phyloP scores from a whole-genome alignment of 331 rosid genomes.

The Dryas integrifolia region DNA sequence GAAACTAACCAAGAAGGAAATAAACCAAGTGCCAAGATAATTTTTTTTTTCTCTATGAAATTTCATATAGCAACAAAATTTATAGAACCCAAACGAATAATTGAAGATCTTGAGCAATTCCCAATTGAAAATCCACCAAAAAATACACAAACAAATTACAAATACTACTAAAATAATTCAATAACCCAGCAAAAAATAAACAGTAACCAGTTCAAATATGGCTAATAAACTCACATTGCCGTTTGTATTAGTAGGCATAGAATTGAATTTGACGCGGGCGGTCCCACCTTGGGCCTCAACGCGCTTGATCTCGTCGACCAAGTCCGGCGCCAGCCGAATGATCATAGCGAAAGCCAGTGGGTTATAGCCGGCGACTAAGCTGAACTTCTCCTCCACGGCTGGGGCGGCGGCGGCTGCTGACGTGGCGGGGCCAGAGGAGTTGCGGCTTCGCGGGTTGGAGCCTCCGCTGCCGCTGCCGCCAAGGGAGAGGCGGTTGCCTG shows the following conservation, averaged over 20 bases:
- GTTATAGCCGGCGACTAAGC: slow-evolving; percentile 60
- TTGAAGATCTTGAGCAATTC: not conserved
- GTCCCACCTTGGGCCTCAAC: slow-evolving; percentile 77
- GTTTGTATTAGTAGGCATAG: slow-evolving; percentile 44
- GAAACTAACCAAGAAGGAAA: not conserved
- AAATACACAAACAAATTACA: not conserved
- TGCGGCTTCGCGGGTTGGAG: slow-evolving; percentile 49
- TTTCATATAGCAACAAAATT: not conserved
- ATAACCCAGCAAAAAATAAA: slow-evolving; percentile 12
- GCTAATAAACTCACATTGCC: slow-evolving; percentile 61
- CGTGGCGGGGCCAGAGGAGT: slow-evolving; percentile 36
- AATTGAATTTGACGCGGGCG: slow-evolving; percentile 75
- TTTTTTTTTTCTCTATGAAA: not conserved
- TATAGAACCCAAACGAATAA: not conserved
- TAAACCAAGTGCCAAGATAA: slow-evolving; percentile 6
- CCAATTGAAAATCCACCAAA: not conserved
- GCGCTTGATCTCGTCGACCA: slow-evolving; percentile 94
- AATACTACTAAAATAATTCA: not conserved
- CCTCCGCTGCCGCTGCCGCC: slow-evolving; percentile 40
- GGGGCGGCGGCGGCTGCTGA: slow-evolving; percentile 36
- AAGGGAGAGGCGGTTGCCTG: slow-evolving; percentile 45
- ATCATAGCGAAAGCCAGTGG: slow-evolving; percentile 77
- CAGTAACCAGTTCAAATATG: slow-evolving; percentile 11
- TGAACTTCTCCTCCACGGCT: slow-evolving; percentile 73
- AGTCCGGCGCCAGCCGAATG: slow-evolving; percentile 74